Evolutionary conservation across 2,329 filamentous ascomycete species (phyloP).

Genomic region (Fusarium praegraminearum): DNA sequence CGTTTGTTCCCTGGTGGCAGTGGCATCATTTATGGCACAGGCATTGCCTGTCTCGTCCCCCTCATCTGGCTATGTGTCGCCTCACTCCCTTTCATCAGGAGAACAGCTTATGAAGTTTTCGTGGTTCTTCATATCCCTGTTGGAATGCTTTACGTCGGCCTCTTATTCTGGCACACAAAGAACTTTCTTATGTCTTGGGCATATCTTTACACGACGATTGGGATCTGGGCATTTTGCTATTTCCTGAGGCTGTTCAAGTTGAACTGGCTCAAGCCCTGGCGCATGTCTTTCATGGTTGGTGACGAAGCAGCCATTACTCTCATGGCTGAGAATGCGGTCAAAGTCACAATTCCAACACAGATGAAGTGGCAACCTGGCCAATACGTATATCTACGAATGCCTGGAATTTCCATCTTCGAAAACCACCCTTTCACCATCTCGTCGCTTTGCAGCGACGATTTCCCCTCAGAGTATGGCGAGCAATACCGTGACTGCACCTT

Average conservation of each 20-base stretch:
- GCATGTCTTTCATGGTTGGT: constrained; percentile 84
- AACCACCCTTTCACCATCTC: constrained; percentile 97
- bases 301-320: constrained; percentile 92
- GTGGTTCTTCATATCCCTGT: constrained; percentile 85
- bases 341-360: constrained; percentile 92
- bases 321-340: constrained; percentile 93
- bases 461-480: constrained; percentile 90
- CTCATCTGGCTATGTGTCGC: constrained; percentile 85
- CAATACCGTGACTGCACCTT: constrained; percentile 89
- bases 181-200: constrained; percentile 92
- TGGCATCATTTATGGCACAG: constrained; percentile 85
- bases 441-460: constrained; percentile 91
- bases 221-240: constrained; percentile 83
- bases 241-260: constrained; percentile 81
- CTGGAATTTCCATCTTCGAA: constrained; percentile 87
- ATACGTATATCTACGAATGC: constrained; percentile 95
- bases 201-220: constrained; percentile 85
- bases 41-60: constrained; percentile 83
- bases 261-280: constrained; percentile 88
- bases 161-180: constrained; percentile 96
- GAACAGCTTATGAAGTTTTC: constrained; percentile 87
- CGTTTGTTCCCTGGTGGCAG: constrained; percentile 74
- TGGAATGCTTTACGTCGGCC: constrained; percentile 80
- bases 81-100: constrained; percentile 82
- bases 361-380: constrained; percentile 94